Evolutionary conservation across 2,329 filamentous ascomycete species (phyloP).

Genomic region (Penicillium palitans): DNA sequence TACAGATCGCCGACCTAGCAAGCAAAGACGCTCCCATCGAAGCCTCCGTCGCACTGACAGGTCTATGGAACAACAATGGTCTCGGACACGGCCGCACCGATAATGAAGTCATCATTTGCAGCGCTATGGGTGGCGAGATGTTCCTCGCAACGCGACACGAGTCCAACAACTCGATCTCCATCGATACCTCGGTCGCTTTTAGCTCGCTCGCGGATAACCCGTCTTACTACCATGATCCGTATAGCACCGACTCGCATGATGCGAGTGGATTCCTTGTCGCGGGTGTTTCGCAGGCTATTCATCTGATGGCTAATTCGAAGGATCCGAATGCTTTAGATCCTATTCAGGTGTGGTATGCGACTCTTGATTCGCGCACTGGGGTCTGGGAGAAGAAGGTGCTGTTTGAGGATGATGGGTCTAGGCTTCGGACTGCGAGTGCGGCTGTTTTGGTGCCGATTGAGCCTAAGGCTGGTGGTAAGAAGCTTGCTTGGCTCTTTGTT

Average conservation of each 20-base stretch:
- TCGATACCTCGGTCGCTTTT: slow-evolving; percentile 48
- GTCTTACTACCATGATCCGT: slow-evolving; percentile 58
- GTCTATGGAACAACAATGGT: slow-evolving; percentile 59
- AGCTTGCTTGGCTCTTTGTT: slow-evolving; percentile 59
- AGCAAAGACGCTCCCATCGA: slow-evolving; percentile 33
- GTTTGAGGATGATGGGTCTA: slow-evolving; percentile 59
- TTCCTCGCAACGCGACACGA: slow-evolving; percentile 38
- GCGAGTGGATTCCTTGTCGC: slow-evolving; percentile 57
- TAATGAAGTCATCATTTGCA: slow-evolving; percentile 37
- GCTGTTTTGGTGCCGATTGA: slow-evolving; percentile 57
- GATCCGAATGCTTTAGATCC: slow-evolving; percentile 42
- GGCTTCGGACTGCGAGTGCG: slow-evolving; percentile 52
- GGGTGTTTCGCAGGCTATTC: slow-evolving; percentile 47
- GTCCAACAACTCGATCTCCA: slow-evolving; percentile 37
- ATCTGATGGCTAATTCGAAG: slow-evolving; percentile 40
- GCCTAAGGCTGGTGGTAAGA: slow-evolving; percentile 44
- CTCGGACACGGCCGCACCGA: slow-evolving; percentile 51
- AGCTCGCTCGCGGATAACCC: slow-evolving; percentile 58
- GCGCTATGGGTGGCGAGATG: slow-evolving; percentile 50
- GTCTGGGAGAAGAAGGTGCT: slow-evolving; percentile 51
- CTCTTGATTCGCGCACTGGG: slow-evolving; percentile 19
- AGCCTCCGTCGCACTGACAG: slow-evolving; percentile 47
- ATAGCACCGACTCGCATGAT: slow-evolving; percentile 44
- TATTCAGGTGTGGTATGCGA: slow-evolving; percentile 51
- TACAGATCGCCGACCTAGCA: slow-evolving; percentile 38